Evolutionary conservation across 441 rosid genomes (phyloP).

Genomic region (Euphorbia corollata): DNA sequence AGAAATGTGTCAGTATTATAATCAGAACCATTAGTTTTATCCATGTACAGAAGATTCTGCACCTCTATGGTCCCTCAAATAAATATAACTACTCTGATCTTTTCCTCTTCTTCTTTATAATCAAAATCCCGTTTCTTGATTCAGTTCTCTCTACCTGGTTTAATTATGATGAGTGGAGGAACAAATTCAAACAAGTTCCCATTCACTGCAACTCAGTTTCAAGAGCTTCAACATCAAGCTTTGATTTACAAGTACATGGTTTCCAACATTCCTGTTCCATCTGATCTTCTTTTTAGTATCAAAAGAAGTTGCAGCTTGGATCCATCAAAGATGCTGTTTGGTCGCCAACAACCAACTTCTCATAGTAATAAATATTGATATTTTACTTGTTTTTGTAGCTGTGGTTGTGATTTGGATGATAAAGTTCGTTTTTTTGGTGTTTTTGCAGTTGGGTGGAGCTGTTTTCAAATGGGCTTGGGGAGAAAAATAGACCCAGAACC

Average conservation of each 20-base stretch:
- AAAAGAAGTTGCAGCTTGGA: constrained; percentile 56
- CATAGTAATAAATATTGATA: constrained; percentile 31
- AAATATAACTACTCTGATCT: constrained; percentile 49
- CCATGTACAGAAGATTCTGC: constrained; percentile 64
- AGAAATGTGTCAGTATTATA: constrained; percentile 26
- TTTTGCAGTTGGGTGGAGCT: constrained; percentile 75
- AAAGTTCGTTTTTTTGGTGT: neutral
- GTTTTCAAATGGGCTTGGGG: constrained; percentile 72
- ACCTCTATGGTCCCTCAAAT: constrained; percentile 53
- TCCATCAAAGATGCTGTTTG: neutral
- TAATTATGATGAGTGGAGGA: constrained; percentile 29
- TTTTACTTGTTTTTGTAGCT: neutral
- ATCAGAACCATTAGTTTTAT: constrained; percentile 58
- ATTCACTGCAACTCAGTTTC: constrained; percentile 84
- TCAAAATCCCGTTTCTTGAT: neutral
- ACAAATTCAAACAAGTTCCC: constrained; percentile 44
- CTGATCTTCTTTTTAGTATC: constrained; percentile 79
- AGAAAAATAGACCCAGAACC: constrained; percentile 37
- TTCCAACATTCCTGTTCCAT: constrained; percentile 72
- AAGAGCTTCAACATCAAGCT: constrained; percentile 96
- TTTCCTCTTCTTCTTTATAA: neutral
- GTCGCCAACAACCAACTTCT: constrained; percentile 22
- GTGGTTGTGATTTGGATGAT: neutral
- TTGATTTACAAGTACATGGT: constrained; percentile 80
- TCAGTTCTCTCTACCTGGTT: neutral